These are phyloP conservation scores for Lodderomyces parapsilosis DNA, from an alignment of 1,139 yeast species.

Conservation along the genomic window DNA sequence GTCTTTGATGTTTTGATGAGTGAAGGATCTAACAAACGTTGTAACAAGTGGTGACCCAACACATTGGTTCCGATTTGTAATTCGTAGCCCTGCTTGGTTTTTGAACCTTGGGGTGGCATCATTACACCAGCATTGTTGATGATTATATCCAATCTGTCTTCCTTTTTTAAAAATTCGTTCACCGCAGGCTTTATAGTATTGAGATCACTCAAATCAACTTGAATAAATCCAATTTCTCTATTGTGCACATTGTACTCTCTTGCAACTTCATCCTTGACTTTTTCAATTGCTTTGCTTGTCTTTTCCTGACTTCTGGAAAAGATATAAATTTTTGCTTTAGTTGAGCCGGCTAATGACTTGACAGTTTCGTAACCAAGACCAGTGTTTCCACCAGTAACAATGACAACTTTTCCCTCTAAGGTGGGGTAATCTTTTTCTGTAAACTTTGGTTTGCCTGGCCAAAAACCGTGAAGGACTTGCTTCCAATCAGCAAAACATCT, in stretches of 20 bases:
- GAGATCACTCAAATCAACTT: slow-evolving; percentile 46
- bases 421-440: slow-evolving; percentile 16
- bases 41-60: slow-evolving; percentile 49
- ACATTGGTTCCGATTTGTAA: slow-evolving; percentile 43
- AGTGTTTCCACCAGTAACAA: slow-evolving; percentile 22
- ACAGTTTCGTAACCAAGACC: slow-evolving; percentile 31
- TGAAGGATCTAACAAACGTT: slow-evolving; percentile 42
- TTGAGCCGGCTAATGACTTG: slow-evolving; percentile 32
- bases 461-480: slow-evolving; percentile 13
- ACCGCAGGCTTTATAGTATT: slow-evolving; percentile 41
- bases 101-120: slow-evolving; percentile 35
- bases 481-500: slow-evolving; percentile 13
- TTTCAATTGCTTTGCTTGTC: slow-evolving; percentile 26
- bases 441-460: slow-evolving; percentile 13
- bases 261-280: slow-evolving; percentile 20
- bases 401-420: slow-evolving; percentile 21
- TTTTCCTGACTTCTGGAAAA: slow-evolving; percentile 20
- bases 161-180: slow-evolving; percentile 23
- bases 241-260: slow-evolving; percentile 13
- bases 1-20: slow-evolving; percentile 30
- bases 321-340: slow-evolving; percentile 33
- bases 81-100: slow-evolving; percentile 14
- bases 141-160: slow-evolving; percentile 35
- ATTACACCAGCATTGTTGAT: slow-evolving; percentile 54
- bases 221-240: slow-evolving; percentile 19